phyloP scores from a whole-genome alignment of 352 stramenopile genomes.

The Phytophthora sp. region DNA sequence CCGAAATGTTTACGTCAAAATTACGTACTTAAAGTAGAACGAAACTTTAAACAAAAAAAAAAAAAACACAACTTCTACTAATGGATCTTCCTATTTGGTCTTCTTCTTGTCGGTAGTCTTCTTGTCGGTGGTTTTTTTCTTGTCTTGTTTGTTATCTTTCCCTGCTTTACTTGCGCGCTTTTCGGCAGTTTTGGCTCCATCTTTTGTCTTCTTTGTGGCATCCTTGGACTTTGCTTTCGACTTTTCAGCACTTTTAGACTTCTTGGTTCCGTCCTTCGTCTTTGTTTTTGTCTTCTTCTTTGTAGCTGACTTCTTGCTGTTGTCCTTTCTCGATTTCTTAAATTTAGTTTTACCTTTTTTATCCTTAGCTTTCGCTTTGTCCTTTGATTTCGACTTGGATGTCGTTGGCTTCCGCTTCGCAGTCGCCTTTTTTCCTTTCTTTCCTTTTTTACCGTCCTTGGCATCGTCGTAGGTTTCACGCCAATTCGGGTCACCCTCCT shows the following conservation, averaged over 20 bases:
- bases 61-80: no score
- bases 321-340: conserved; percentile 11
- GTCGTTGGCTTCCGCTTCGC: conserved; percentile 39
- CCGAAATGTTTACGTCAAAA: no score
- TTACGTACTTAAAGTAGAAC: no score
- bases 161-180: conserved; percentile 11
- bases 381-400: conserved; percentile 23
- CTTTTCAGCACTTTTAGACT: conserved; percentile 10
- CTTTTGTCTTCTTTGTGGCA: conserved; percentile 21
- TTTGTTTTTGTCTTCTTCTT: conserved; percentile 27
- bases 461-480: conserved; percentile 66
- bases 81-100: conserved; percentile 10
- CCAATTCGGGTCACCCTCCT: conserved; percentile 73
- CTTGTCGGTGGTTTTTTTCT: conserved; percentile 19
- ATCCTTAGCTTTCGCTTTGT: conserved; percentile 5
- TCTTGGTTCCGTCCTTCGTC: conserved; percentile 20
- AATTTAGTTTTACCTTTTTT: conserved; percentile 22
- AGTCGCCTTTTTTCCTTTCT: conserved; percentile 36
- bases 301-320: conserved; percentile 19
- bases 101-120: conserved; percentile 33
- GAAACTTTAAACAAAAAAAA: no score
- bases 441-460: conserved; percentile 69
- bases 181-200: conserved; percentile 7
- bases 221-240: conserved; percentile 31
- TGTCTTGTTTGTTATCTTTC: conserved; percentile 31